Base-by-base conservation (phyloP, 129 eudicot species). In the Arctium minus region DNA sequence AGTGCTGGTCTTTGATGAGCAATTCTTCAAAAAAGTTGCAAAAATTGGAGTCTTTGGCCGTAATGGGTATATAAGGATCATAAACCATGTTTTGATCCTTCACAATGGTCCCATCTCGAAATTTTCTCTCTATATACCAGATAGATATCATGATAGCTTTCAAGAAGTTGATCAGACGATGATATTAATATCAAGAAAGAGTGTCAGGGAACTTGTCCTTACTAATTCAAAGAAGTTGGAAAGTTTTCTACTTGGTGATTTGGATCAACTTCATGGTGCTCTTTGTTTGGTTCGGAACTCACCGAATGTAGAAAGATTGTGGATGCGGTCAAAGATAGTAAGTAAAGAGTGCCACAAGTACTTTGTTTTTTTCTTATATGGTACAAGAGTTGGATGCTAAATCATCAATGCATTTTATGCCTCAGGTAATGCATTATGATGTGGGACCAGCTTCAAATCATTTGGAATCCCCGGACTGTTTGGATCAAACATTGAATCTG, bases 241-340 rank as follows among this genome's bases (percentile, higher is more conserved):
- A 44, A 5, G 38, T 48, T 68, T 76, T 29, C 35, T 13, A 64
- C 3, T 70, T 50, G 70, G 80, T 40, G 76, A 79, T 74, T 67
- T 40, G 65, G 76, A 48, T 68, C 76, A 79, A 79, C 62, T 79
- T 44, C 60, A 40, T 17, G 62, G 76, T 68, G 80, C 77, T 81
- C 79, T 81, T 12, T 81, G 84, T 56, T 5, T 76, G 77, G 62
- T 82, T 84, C 75, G 62, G 30, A 79, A 64, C 69, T 72, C 80
- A 31, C 81, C 81, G 1, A 75, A 75, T 46, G 13, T 82, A 72
- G 38, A 35, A 44, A 38, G 1, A 22, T 67, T 82, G 30, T 3
- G 15, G 6, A 5, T 70, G 17, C 2, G 10, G 46, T 30, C 0
- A 33, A 44, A 0, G 37, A 36, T 13, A 42, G 76, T 82, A 46